Percentiles rank a stretch among this genome's conserved stretches.
Conservation (phyloP, 2,329 filamentous ascomycete species). For the Diaporthe amygdali region DNA sequence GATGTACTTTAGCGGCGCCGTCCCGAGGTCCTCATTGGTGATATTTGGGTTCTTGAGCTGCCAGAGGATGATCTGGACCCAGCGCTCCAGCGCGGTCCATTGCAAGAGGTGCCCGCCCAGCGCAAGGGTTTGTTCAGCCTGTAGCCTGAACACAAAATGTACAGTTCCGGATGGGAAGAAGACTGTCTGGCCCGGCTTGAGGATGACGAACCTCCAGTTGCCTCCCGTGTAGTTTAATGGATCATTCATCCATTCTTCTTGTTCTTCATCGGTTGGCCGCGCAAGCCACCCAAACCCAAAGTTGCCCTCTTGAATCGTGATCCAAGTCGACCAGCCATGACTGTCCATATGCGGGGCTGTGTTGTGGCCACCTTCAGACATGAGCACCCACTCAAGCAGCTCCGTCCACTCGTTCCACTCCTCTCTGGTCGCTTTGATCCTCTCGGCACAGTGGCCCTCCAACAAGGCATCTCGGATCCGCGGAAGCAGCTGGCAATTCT, state of each 20-base stretch:
- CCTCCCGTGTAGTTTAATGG: conserved; percentile 33
- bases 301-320: conserved; percentile 37
- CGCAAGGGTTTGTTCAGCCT: conserved; percentile 35
- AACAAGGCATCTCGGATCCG: conserved; percentile 38
- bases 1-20: conserved; percentile 23
- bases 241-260: conserved; percentile 32
- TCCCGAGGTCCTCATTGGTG: conserved; percentile 36
- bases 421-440: conserved; percentile 31
- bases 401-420: conserved; percentile 40
- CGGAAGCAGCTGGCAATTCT: conserved; percentile 36
- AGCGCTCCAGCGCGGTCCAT: conserved; percentile 38
- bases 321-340: conserved; percentile 40
- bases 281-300: conserved; percentile 40
- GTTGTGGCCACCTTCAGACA: conserved; percentile 40
- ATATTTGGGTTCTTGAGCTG: conserved; percentile 35
- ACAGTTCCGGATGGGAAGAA: conserved; percentile 41
- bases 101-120: conserved; percentile 40
- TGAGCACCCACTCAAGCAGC: conserved; percentile 37
- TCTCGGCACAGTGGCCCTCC: conserved; percentile 41
- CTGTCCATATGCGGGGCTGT: conserved; percentile 41
- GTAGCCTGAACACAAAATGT: conserved; percentile 39
- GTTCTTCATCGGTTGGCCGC: conserved; percentile 32
- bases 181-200: conserved; percentile 40
- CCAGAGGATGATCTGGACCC: conserved; percentile 35
- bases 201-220: conserved; percentile 37